Evolutionary conservation across 129 eudicot species (phyloP).

Genomic region (Flaveria sonorensis): DNA sequence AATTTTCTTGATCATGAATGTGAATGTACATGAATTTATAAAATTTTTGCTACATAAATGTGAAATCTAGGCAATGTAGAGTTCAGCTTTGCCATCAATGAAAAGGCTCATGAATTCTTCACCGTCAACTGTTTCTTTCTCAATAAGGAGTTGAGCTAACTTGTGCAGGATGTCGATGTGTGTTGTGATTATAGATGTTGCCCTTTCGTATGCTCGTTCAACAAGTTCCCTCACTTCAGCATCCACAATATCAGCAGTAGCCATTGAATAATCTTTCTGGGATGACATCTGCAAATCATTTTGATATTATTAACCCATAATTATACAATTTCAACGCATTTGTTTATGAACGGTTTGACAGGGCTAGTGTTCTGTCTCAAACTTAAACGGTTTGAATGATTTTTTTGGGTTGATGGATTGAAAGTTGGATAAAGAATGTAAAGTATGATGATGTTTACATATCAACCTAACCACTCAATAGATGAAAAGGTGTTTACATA

Average conservation of each 20-base stretch:
- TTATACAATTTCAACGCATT: not conserved
- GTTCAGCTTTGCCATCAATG: slow-evolving; percentile 96
- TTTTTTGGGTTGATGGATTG: no score
- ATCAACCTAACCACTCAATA: no score
- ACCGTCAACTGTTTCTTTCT: slow-evolving; percentile 94
- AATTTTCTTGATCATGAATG: slow-evolving; percentile 7
- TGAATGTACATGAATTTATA: slow-evolving; percentile 42
- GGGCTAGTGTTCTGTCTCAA: not conserved
- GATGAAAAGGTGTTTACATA: no score
- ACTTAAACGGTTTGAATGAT: not conserved
- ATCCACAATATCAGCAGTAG: slow-evolving; percentile 94
- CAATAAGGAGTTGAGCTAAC: slow-evolving; percentile 88
- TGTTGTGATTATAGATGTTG: slow-evolving; percentile 67
- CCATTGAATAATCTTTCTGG: slow-evolving; percentile 99
- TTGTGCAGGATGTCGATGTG: slow-evolving; percentile 91
- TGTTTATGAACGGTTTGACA: not conserved
- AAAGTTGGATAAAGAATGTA: no score
- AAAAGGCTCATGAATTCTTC: slow-evolving; percentile 99
- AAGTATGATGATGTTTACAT: no score
- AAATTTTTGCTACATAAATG: slow-evolving; percentile 24
- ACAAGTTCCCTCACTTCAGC: slow-evolving; percentile 91
- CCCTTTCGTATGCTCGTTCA: slow-evolving; percentile 77
- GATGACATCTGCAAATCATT: slow-evolving; percentile 73
- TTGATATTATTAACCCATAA: not conserved
- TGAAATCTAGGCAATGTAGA: slow-evolving; percentile 56